phyloP scores from a whole-genome alignment of 2,329 filamentous ascomycete genomes.

The Fusarium nisikadoi region DNA sequence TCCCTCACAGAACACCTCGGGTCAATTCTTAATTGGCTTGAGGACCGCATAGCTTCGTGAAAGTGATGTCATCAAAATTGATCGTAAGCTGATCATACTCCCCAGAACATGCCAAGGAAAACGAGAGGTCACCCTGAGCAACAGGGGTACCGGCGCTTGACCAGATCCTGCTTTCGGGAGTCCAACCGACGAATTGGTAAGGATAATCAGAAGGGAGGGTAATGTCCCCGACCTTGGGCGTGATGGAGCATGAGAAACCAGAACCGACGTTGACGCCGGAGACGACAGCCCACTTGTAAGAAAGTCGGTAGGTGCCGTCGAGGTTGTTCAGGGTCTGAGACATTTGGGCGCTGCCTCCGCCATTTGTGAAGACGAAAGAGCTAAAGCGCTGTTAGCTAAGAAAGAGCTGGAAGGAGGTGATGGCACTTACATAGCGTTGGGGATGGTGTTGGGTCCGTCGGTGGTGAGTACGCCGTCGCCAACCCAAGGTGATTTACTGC shows the following conservation, averaged over 20 bases:
- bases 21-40: background rate
- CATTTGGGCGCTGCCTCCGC: accelerated
- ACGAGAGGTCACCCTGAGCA: background rate
- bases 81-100: background rate
- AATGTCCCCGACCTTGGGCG: background rate
- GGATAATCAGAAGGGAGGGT: accelerated
- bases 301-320: background rate
- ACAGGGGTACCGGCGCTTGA: background rate
- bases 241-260: background rate
- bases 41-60: background rate
- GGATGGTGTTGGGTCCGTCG: background rate
- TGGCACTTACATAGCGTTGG: background rate
- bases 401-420: accelerated
- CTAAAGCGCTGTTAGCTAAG: background rate
- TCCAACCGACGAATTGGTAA: accelerated
- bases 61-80: background rate
- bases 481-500: background rate
- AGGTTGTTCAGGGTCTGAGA: background rate
- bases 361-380: background rate
- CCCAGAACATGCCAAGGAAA: accelerated
- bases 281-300: background rate
- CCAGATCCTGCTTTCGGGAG: background rate
- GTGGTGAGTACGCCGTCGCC: background rate
- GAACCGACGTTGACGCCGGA: accelerated
- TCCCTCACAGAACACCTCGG: accelerated